A percentile compares a stretch with the other conserved stretches of the same genome.
Conservation (phyloP, 768 basidiomycete species). For the Macrolepiota fuliginosa region DNA sequence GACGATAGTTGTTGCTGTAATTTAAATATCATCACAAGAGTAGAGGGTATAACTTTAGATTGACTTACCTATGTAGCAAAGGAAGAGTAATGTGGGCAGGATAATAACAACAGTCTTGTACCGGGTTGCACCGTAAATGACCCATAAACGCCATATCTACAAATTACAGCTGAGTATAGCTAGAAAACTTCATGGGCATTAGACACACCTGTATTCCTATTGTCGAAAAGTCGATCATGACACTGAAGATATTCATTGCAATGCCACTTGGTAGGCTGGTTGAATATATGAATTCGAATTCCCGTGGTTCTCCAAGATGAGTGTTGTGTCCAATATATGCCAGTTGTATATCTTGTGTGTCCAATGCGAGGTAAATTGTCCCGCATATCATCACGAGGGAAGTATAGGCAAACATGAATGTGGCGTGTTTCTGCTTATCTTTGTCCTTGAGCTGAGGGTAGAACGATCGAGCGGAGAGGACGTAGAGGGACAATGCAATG, state of each 20-base stretch:
- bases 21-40: too few species aligned
- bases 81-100: not conserved
- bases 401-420: not conserved
- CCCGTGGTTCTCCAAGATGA: not conserved
- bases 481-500: not conserved
- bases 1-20: not conserved
- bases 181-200: not conserved
- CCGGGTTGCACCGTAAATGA: not conserved
- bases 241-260: not conserved
- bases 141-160: not conserved
- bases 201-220: slow-evolving; percentile 1
- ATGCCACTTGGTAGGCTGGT: not conserved
- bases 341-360: not conserved
- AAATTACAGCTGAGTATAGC: not conserved
- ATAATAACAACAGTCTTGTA: not conserved
- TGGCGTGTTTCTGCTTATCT: not conserved
- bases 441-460: not conserved
- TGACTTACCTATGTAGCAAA: not conserved
- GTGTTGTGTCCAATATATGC: not conserved
- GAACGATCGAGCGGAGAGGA: not conserved
- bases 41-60: too few species aligned
- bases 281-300: not conserved
- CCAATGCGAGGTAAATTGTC: not conserved
- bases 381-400: not conserved
- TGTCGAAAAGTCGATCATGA: not conserved